These are phyloP conservation scores for Wickerhamomyces queroliae DNA, from an alignment of 805 yeast species.

Conservation along the genomic window DNA sequence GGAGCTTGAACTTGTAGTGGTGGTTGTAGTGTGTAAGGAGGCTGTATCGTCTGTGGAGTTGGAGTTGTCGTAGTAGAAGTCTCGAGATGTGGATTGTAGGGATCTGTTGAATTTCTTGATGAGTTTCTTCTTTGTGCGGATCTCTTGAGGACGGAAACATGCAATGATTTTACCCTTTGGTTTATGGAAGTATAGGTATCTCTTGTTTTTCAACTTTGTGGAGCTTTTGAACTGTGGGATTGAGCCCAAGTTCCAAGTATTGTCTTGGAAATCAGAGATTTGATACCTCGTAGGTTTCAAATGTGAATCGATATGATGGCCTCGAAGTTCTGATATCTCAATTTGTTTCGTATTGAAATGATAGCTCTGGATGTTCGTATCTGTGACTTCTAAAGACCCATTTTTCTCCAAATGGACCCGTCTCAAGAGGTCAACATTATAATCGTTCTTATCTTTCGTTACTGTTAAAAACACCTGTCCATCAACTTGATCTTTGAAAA, in stretches of 20 bases:
- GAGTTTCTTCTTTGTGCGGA: slow-evolving; percentile 33
- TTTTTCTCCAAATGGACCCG: slow-evolving; percentile 6
- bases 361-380: background rate
- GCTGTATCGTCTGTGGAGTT: background rate
- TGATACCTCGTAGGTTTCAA: slow-evolving; percentile 24
- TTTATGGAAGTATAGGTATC: slow-evolving; percentile 24
- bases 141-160: slow-evolving; percentile 24
- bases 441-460: slow-evolving; percentile 9
- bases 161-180: slow-evolving; percentile 27
- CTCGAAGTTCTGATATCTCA: slow-evolving; percentile 3
- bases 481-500: slow-evolving; percentile 18
- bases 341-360: slow-evolving; percentile 3
- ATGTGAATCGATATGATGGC: slow-evolving; percentile 1
- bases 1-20: background rate
- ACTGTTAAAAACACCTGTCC: slow-evolving; percentile 12
- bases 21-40: slow-evolving; percentile 1
- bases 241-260: slow-evolving; percentile 37
- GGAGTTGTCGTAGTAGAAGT: slow-evolving; percentile 1
- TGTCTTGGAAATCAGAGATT: slow-evolving; percentile 21
- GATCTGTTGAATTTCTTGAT: slow-evolving; percentile 27
- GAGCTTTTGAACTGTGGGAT: slow-evolving; percentile 33
- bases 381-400: slow-evolving; percentile 5
- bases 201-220: slow-evolving; percentile 19
- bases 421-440: slow-evolving; percentile 8
- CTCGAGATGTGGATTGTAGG: background rate